A percentile compares a stretch with the other conserved stretches of the same genome.
Evolutionary conservation across 2,329 filamentous ascomycete species (phyloP).

Genomic region (Metarhizium humberi): DNA sequence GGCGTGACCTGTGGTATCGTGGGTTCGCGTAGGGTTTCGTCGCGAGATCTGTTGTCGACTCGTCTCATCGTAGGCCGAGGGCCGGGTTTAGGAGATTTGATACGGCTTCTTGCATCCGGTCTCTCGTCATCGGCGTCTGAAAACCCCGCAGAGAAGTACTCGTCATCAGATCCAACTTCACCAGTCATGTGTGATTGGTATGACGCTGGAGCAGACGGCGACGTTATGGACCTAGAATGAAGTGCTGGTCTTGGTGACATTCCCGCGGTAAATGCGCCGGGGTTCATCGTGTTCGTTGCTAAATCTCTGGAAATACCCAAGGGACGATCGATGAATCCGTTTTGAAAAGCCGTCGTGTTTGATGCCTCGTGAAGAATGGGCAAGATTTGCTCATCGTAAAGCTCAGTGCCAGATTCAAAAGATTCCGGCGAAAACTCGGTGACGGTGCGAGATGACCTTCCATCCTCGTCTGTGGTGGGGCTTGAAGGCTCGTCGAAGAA

Average conservation of each 20-base stretch:
- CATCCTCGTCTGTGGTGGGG: conserved; percentile 48
- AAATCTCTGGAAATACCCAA: conserved; percentile 50
- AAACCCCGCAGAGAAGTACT: conserved; percentile 62
- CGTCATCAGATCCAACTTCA: conserved; percentile 67
- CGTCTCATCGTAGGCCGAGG: conserved; percentile 35
- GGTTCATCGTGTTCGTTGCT: conserved; percentile 53
- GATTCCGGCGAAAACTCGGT: conserved; percentile 56
- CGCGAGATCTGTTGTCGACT: conserved; percentile 21
- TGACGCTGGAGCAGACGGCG: conserved; percentile 53
- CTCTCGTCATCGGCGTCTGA: conserved; percentile 66
- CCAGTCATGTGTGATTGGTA: conserved; percentile 43
- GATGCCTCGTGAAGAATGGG: conserved; percentile 83
- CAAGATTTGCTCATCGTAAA: conserved; percentile 89
- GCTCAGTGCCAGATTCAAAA: conserved; percentile 65
- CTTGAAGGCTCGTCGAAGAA: conserved; percentile 66
- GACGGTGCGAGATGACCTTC: conserved; percentile 51
- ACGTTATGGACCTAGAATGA: conserved; percentile 78
- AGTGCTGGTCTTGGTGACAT: conserved; percentile 52
- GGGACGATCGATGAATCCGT: conserved; percentile 71
- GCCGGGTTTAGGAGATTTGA: conserved; percentile 47
- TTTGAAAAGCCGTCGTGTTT: conserved; percentile 75
- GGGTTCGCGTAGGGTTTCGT: conserved; percentile 22
- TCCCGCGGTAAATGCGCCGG: conserved; percentile 44
- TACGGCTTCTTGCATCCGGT: conserved; percentile 46
- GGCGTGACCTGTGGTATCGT: conserved; percentile 31